Evolutionary conservation across 495 filamentous ascomycete species (phyloP), one percentile per base, ranked within the genome.

Genomic region (Aspergillus homomorphus): DNA sequence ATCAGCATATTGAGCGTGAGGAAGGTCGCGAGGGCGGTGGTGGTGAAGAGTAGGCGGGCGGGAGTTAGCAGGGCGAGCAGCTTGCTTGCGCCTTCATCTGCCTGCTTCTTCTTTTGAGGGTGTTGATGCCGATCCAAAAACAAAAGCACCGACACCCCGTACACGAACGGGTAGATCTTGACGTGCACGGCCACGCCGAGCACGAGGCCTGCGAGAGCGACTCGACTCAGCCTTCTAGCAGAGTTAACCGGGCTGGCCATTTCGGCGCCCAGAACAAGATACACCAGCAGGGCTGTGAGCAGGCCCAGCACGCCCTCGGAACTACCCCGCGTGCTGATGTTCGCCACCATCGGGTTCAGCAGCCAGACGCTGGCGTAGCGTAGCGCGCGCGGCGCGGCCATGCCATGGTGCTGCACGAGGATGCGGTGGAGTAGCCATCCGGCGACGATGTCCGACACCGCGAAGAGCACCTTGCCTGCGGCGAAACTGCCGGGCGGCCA

Each of bases 141-240:
- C 89, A 89, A 95, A 8, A 97, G 67, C 26, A 98, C 89, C 0
- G 90, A 87, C 0, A 84, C 79, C 0, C 89, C 92, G 73, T 98
- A 98, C 41, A 98, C 90, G 67, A 97, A 96, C 0, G 94, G 94
- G 68, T 98, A 98, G 55, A 98, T 98, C 77, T 98, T 98, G 70
- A 98, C 96, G 71, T 98, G 94, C 24, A 96, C 93, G 1, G 85
- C 82, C 33, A 97, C 72, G 0, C 94, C 94, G 6, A 98, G 73
- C 30, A 98, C 70, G 2, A 87, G 30, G 0, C 91, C 95, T 0
- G 92, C 90, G 2, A 96, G 68, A 14, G 71, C 61, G 30, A 89
- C 75, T 30, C 76, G 74, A 4, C 4, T 30, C 26, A 30, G 26
- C 10, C 26, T 30, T 10, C 10, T 4, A 4, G n/a, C n/a, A n/a